Base-by-base conservation (phyloP, 306 rosid genomes). In the Cicer arietinum region DNA sequence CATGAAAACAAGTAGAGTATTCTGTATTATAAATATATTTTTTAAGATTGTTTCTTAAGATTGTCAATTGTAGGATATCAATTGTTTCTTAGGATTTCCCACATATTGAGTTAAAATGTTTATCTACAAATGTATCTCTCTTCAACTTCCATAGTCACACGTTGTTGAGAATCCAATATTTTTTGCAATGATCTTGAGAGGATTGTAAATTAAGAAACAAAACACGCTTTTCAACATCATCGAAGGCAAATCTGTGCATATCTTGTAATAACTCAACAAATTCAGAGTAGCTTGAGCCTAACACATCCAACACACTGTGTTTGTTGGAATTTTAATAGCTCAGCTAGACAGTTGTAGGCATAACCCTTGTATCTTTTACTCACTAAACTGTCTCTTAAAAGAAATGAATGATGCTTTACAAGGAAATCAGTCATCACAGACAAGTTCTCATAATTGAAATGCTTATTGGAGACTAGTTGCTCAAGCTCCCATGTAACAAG, bases 311-410 rank as follows among this genome's bases (percentile, higher is more conserved):
- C 45, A 73, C 35, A 9, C n/a, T n/a, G 57, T 0, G 45, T 73
- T 43, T 73, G 10, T 16, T 57, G 77, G 77, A 73, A 73, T 58
- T 73, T 57, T 12, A 73, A 10, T 22, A 58, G 43, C 46, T 73
- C 57, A 4, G 30, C 46, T 1, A 68, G 45, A 7, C 44, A 30
- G 12, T 1, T 47, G 17, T 68, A 68, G 54, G 54, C 54, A 48
- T 48, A 48, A 13, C 54, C 6, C n/a, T 48, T 48, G 54, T 48
- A 48, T 48, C 54, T 48, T 5, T 13, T 48, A 13, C 54, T 48
- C 18, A 48, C 7, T 13, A 7, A 48, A 48, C 8, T 13, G 8
- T 48, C 17, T 16, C 8, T 48, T 48, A 48, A 13, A 5, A 48
- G 54, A 13, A 48, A 7, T 13, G 6, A 6, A 48, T 16, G 54